Base-by-base conservation (phyloP, 495 filamentous ascomycete species). In the Penicillium riverlandense region DNA sequence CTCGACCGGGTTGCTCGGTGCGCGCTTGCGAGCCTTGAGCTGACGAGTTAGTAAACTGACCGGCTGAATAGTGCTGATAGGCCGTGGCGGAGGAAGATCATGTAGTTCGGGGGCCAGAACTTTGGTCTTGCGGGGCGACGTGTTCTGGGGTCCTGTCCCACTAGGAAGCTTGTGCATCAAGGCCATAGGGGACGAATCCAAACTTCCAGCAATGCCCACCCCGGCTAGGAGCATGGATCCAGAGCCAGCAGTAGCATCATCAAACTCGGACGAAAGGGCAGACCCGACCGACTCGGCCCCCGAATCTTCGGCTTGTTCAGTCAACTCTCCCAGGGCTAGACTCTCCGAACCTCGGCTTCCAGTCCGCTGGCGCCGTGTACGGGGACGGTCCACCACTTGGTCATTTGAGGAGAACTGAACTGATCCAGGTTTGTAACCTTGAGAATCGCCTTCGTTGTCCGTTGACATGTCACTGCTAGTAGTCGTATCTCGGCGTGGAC, bases 401-500 rank as follows among this genome's bases (percentile, higher is more conserved):
- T 76, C 54, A 47, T 67, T 57, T 33, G 54, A 53, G 28, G 66
- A 69, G 45, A 76, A 66, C 54, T 83, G 69, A 41, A 82, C 69
- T 37, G 74, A 82, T 49, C 63, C 79, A 54, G 65, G 72, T 63
- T 63, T 84, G 69, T 82, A 85, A 5, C 75, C 70, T 9, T 80
- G 80, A 1, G 80, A 68, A 34, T 89, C 86, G 33, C 89, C 71
- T 47, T 92, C 89, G 54, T 91, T 90, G 49, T 95, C 89, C 0
- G 89, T 94, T 1, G 88, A 95, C 48, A 96, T 76, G 41, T 96
- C 90, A 60, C 88, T 94, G 61, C 89, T 95, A 2, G 90, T 94
- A 8, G 86, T 83, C 0, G 90, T 96, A 59, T 94, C 90, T 48
- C 88, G 71, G 38, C 90, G 77, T 3, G 83, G 77, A 4, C 88